Evolutionary conservation across 2,329 filamentous ascomycete species (phyloP), one percentile per base, ranked within the genome.

Genomic region (Beauveria medogensis): DNA sequence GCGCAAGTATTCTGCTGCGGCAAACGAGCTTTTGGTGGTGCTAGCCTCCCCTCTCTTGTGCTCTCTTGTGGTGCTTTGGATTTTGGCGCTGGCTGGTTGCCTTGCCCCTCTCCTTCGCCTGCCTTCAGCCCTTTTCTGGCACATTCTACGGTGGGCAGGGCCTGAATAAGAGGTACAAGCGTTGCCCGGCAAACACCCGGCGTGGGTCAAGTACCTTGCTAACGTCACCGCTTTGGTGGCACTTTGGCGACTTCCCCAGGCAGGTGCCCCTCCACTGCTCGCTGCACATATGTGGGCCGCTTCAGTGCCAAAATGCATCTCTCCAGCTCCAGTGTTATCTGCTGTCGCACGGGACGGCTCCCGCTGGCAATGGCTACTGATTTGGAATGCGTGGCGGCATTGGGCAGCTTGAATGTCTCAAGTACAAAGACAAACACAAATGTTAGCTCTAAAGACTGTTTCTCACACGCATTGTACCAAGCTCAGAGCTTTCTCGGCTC

Each of bases 51-150:
- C 18, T n/a, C 44, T n/a, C 16, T 46, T 41, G 24, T 24, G 18
- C 43, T n/a, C 51, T 26, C 10, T 28, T 26, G 20, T n/a, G 44
- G 44, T 50, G 55, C 44, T 34, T 26, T 34, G 10, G 41, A 16
- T 20, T n/a, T 14, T 41, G 44, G 16, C 34, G 47, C 34, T 37
- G n/a, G 28, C 40, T 24, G 43, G 40, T 16, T 41, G 41, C 51
- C 50, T 59, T 54, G 48, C 43, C 58, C 58, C 50, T 53, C 56
- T 40, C 50, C 50, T 41, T 30, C 30, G 41, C 41, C 43, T 41
- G 22, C 51, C 50, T 55, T 61, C 52, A 55, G 53, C 59, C 24
- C 51, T 51, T 60, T 61, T 61, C 59, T 61, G 59, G 53, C 59
- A 61, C 59, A 14, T 61, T 61, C 59, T 20, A 61, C 53, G 52